Evolutionary conservation across 768 basidiomycete genomes (phyloP).

Genomic region (Lentinula lateritia): DNA sequence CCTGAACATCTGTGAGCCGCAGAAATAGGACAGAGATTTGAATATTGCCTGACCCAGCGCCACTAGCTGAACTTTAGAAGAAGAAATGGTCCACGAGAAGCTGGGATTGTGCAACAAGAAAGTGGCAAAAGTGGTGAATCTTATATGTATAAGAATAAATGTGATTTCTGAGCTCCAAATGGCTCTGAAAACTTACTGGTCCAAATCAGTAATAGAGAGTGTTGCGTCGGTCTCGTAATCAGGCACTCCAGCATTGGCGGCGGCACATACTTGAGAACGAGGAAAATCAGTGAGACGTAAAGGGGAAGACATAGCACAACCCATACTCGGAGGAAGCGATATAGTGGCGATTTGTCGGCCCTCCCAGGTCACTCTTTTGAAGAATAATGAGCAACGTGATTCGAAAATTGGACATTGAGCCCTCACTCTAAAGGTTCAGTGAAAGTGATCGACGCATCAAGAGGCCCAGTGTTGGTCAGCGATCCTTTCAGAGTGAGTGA

Average conservation of each 20-base stretch:
- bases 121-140: conserved; percentile 63
- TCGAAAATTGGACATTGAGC: background rate
- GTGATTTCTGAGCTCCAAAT: too few relatives aligned
- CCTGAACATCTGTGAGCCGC: conserved; percentile 21
- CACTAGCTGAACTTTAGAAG: conserved; percentile 52
- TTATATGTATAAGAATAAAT: conserved; percentile 9
- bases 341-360: conserved; percentile 60
- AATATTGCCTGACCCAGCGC: conserved; percentile 33
- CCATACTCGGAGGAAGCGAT: conserved; percentile 48
- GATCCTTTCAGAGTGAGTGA: conserved; percentile 55
- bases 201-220: conserved; percentile 50
- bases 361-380: conserved; percentile 54
- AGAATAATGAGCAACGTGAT: background rate
- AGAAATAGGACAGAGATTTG: background rate
- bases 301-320: conserved; percentile 7
- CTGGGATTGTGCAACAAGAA: conserved; percentile 57
- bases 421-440: conserved; percentile 51
- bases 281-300: background rate
- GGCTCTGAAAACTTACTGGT: conserved; percentile 29
- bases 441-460: conserved; percentile 67
- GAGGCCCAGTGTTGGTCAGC: conserved; percentile 56
- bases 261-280: conserved; percentile 47
- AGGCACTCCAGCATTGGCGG: conserved; percentile 63
- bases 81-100: conserved; percentile 70
- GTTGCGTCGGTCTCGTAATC: conserved; percentile 48